These are phyloP conservation scores for Pneumocystis murina DNA, from an alignment of 1,139 yeast species.

Conservation along the genomic window DNA sequence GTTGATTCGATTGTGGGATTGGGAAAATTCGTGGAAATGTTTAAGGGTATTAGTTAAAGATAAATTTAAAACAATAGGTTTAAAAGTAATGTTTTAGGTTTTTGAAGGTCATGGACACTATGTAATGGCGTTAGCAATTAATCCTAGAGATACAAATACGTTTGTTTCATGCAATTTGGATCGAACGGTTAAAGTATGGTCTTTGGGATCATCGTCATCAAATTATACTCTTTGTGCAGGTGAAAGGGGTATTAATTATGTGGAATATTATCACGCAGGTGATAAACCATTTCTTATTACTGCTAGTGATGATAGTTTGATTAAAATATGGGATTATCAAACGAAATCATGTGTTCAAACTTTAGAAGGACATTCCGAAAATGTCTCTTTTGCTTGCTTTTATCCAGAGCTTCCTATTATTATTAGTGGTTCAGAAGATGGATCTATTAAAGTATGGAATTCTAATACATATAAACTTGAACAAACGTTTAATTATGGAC, in stretches of 20 bases:
- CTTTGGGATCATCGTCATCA: constrained; percentile 75
- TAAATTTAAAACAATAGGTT: neutral
- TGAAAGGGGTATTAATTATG: constrained; percentile 89
- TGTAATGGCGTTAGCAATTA: constrained; percentile 86
- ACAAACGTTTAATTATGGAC: constrained; percentile 75
- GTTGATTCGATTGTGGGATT: constrained; percentile 87
- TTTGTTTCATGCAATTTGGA: constrained; percentile 96
- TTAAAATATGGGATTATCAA: constrained; percentile 94
- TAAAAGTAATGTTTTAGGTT: neutral
- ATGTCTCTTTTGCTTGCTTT: constrained; percentile 91
- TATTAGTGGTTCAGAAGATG: constrained; percentile 77
- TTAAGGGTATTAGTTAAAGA: constrained; percentile 41
- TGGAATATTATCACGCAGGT: constrained; percentile 90
- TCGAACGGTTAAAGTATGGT: constrained; percentile 94
- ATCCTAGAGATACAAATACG: constrained; percentile 94
- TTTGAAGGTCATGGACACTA: constrained; percentile 95
- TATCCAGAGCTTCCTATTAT: constrained; percentile 90
- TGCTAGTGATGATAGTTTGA: constrained; percentile 79
- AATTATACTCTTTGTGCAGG: constrained; percentile 87
- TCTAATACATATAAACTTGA: constrained; percentile 76
- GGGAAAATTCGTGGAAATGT: constrained; percentile 85
- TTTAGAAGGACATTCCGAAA: constrained; percentile 80
- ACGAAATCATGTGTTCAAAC: constrained; percentile 92
- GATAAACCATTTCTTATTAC: constrained; percentile 94
- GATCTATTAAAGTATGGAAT: constrained; percentile 88